These are phyloP conservation scores for Hericium coralloides DNA, from an alignment of 768 basidiomycete species.

Conservation along the genomic window DNA sequence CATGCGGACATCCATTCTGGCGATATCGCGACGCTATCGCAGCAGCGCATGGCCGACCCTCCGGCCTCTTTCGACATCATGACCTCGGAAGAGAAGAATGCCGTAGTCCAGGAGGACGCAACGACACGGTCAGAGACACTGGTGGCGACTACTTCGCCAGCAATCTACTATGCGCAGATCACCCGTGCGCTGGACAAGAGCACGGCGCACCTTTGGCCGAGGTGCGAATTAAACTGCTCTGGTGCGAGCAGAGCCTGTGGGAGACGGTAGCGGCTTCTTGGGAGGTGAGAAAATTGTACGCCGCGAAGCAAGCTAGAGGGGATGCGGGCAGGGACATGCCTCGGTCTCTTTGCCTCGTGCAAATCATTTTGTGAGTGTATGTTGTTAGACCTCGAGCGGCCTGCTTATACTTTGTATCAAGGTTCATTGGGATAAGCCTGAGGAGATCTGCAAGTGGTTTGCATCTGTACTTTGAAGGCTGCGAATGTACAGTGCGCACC, in stretches of 20 bases:
- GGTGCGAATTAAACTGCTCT: slow-evolving; percentile 9
- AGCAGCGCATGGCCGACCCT: background rate
- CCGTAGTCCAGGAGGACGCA: slow-evolving; percentile 7
- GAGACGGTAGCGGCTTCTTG: slow-evolving; percentile 9
- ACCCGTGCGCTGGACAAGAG: slow-evolving; percentile 4
- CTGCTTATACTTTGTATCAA: no score
- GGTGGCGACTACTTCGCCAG: slow-evolving; percentile 6
- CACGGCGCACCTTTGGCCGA: slow-evolving; percentile 4
- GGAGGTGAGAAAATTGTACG: slow-evolving; percentile 8
- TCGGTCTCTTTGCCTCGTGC: slow-evolving; percentile 11
- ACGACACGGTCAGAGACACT: slow-evolving; percentile 9
- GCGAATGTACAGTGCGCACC: no score
- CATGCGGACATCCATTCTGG: slow-evolving; percentile 1
- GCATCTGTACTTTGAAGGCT: no score
- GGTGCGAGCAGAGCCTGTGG: slow-evolving; percentile 12
- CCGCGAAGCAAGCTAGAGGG: slow-evolving; percentile 2
- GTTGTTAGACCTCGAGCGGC: no score
- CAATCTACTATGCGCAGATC: slow-evolving; percentile 4
- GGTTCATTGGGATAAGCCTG: no score
- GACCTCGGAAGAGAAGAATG: background rate
- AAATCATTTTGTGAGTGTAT: slow-evolving; percentile 11
- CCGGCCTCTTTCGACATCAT: slow-evolving; percentile 10
- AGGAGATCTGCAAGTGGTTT: no score
- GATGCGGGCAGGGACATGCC: slow-evolving; percentile 4
- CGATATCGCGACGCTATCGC: slow-evolving; percentile 2